Evolutionary conservation across 352 stramenopile genomes (phyloP), one percentile per base, ranked within the genome.

Genomic region (Phytophthora cactorum): DNA sequence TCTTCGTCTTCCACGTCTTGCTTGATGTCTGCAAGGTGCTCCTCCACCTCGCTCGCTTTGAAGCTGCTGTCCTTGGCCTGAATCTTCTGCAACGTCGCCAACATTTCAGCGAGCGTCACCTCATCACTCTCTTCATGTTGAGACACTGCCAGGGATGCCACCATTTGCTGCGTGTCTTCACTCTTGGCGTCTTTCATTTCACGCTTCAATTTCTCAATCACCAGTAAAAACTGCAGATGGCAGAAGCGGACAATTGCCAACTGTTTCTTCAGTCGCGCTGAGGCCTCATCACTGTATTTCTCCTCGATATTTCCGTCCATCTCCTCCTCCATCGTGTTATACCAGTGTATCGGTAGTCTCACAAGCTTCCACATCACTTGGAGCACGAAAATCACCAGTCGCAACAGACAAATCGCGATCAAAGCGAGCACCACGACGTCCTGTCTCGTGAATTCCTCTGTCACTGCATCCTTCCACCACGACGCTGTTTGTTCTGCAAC

Each of bases 161-260:
- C 59, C 56, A 77, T 70, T 58, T 78, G 56, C 50, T 82, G 75
- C n/a, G 54, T 77, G 38, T 67, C 39, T 15, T 75, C 59, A 22
- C 14, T 67, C n/a, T 51, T 56, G 11, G 46, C 52, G 9, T 71
- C 59, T 43, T 61, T 62, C 44, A 81, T 77, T 59, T 87, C 78
- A 31, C 68, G 71, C 58, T 83, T 77, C 36, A 87, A 64, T 44
- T 84, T 84, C 36, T 84, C 70, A 6, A 79, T 68, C 14, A 84
- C 63, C 8, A 75, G 63, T 12, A 83, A 62, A 11, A 84, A 80
- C 55, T 81, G 74, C 43, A 78, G 45, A 55, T 81, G 76, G 61
- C 78, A 87, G 38, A 76, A 74, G 8, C 72, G 76, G 29, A 84
- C 65, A 25, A 71, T 65, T 12, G 59, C 53, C 31, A 68, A 60